phyloP scores from a whole-genome alignment of 345 rosid genomes.

The Salix koriyanagi region DNA sequence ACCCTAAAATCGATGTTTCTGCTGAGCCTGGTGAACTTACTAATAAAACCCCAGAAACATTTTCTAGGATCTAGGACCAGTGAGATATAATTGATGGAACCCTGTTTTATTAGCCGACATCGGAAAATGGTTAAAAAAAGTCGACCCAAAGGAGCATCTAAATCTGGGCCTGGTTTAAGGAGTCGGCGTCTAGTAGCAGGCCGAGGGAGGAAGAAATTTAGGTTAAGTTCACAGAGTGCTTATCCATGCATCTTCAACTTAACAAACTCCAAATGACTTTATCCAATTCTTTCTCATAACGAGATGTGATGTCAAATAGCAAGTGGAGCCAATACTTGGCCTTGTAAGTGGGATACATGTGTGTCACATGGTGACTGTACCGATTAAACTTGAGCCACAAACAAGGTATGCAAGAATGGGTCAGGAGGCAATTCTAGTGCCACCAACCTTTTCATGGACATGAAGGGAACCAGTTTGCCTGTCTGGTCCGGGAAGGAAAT shows the following conservation, averaged over 20 bases:
- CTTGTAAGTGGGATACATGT: not conserved
- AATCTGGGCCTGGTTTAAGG: not conserved
- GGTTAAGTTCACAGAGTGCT: not conserved
- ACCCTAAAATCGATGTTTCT: not conserved
- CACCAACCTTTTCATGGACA: not conserved
- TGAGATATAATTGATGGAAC: not conserved
- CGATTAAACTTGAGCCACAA: not conserved
- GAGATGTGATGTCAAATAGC: not conserved
- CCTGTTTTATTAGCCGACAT: not conserved
- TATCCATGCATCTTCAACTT: not conserved
- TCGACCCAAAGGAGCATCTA: not conserved
- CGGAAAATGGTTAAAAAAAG: not conserved
- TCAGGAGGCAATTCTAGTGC: not conserved
- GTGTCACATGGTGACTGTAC: not conserved
- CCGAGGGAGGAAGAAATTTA: not conserved
- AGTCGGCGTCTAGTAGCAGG: not conserved
- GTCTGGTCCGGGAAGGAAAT: conserved; percentile 13
- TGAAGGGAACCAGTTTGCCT: not conserved
- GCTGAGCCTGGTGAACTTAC: not conserved
- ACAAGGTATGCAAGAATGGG: not conserved
- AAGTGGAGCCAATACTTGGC: not conserved
- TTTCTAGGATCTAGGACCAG: not conserved
- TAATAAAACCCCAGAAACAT: not conserved
- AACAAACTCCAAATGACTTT: not conserved
- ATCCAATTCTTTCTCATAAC: not conserved